phyloP scores from a whole-genome alignment of 1,139 yeast species.

The Yamadazyma pseudoaaseri region DNA sequence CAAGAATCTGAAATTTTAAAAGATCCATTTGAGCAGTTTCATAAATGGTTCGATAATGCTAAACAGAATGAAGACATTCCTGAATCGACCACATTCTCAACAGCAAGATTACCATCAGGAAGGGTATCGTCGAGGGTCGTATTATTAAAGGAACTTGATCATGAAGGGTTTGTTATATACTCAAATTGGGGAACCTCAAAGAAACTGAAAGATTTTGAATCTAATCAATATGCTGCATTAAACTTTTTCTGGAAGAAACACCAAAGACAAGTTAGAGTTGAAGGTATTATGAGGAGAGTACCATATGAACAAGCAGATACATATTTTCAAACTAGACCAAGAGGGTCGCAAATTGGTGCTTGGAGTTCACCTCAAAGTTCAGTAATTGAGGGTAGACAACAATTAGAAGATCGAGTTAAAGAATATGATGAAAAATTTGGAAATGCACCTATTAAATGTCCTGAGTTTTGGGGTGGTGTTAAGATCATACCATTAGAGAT shows the following conservation, averaged over 20 bases:
- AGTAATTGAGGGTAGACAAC: conserved; percentile 52
- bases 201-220: conserved; percentile 65
- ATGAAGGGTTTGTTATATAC: conserved; percentile 80
- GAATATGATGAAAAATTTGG: conserved; percentile 57
- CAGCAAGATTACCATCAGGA: conserved; percentile 86
- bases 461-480: conserved; percentile 95
- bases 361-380: conserved; percentile 94
- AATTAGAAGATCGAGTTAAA: conserved; percentile 54
- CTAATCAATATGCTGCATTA: conserved; percentile 78
- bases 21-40: conserved; percentile 77
- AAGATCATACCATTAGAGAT: conserved; percentile 84
- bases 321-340: conserved; percentile 83
- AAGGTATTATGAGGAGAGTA: conserved; percentile 78
- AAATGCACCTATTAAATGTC: conserved; percentile 69
- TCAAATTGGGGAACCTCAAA: conserved; percentile 90
- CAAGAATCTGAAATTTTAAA: conserved; percentile 49
- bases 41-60: conserved; percentile 87
- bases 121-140: conserved; percentile 82
- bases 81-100: conserved; percentile 77
- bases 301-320: conserved; percentile 70
- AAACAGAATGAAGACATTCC: conserved; percentile 51
- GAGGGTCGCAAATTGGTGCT: conserved; percentile 93
- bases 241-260: conserved; percentile 91
- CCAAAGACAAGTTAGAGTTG: conserved; percentile 92
- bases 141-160: conserved; percentile 83